Percentiles rank a stretch among this genome's conserved stretches.
Conservation (phyloP, 495 filamentous ascomycete species). For the Talaromyces thailandensis region DNA sequence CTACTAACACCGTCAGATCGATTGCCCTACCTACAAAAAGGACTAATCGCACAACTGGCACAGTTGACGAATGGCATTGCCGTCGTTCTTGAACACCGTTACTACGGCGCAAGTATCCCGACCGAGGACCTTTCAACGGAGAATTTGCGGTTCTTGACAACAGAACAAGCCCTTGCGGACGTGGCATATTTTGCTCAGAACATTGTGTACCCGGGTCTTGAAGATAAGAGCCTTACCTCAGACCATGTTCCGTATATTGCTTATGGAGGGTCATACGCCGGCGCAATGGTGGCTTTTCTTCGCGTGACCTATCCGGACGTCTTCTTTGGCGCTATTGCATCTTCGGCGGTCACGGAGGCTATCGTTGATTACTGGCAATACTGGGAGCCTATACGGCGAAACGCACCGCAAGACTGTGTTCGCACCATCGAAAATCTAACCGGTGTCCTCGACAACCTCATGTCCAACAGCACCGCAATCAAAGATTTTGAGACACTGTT, state of each 20-base stretch:
- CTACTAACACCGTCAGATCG: conserved; percentile 22
- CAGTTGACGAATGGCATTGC: conserved; percentile 58
- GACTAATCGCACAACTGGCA: conserved; percentile 54
- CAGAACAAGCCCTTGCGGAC: conserved; percentile 66
- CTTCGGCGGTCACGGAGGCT: conserved; percentile 61
- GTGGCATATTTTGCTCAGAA: conserved; percentile 62
- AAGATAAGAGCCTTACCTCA: conserved; percentile 49
- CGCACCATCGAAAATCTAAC: conserved; percentile 44
- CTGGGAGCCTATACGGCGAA: conserved; percentile 54
- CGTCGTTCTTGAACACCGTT: conserved; percentile 68
- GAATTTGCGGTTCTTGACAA: conserved; percentile 65
- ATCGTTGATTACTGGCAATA: conserved; percentile 68
- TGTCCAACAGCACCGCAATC: conserved; percentile 15
- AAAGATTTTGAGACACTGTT: conserved; percentile 46
- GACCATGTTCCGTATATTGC: conserved; percentile 52
- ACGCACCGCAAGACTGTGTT: conserved; percentile 47
- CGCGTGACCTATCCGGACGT: conserved; percentile 59
- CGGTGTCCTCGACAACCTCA: conserved; percentile 53
- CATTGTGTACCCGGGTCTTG: conserved; percentile 56
- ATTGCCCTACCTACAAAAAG: conserved; percentile 59
- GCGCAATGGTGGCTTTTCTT: conserved; percentile 61
- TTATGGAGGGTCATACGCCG: conserved; percentile 70
- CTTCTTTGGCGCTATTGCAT: conserved; percentile 62
- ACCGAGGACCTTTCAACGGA: conserved; percentile 48
- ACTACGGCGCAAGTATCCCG: conserved; percentile 59